Evolutionary conservation across 345 rosid species (phyloP), one percentile per base, ranked within the genome.

Genomic region (Orychophragmus violaceus): DNA sequence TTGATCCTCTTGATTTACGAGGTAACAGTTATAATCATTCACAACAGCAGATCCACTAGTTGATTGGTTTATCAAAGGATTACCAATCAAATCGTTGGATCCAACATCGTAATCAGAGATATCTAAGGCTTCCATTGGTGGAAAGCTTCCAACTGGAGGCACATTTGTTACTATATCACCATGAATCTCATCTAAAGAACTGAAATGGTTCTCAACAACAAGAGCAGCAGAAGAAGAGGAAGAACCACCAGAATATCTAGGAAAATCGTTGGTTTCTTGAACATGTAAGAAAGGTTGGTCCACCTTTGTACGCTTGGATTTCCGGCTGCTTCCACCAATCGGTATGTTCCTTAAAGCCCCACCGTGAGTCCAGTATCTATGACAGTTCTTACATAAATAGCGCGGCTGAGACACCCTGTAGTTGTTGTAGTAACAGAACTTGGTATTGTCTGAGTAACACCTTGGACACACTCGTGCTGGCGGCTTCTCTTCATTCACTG

Each of bases 311-410:
- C 66, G 46, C 32, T 66, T 73, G 33, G 41, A 0, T 35, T 19
- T 60, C 19, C 59, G 64, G 3, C 41, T 8, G 14, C 62, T 51
- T 66, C 77, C 71, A 59, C 77, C 77, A 6, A 66, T 9, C 1
- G 77, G 68, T 39, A 66, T 45, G 67, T 73, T 59, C 23, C 68
- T 74, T 25, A 59, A 25, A 9, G 25, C 12, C 4, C 77, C 73
- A 41, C 77, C 73, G 8, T 74, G 77, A 59, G 77, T 74, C 72
- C 73, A 74, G 3, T 51, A 74, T 19, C 77, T 25, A 35, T 72
- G 72, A 60, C 77, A 74, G 0, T 33, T 45, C 33, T 67, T 74
- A 44, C 77, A 74, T 5, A 30, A 52, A 8, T 67, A 74, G 18
- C 77, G 72, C 0, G 72, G 77, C 8, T 73, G 72, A 30, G 62